A percentile compares a stretch with the other conserved stretches of the same genome.
These are phyloP conservation scores for Domatiomyces catenatus DNA, from an alignment of 2,329 filamentous ascomycete genomes.

Conservation along the genomic window DNA sequence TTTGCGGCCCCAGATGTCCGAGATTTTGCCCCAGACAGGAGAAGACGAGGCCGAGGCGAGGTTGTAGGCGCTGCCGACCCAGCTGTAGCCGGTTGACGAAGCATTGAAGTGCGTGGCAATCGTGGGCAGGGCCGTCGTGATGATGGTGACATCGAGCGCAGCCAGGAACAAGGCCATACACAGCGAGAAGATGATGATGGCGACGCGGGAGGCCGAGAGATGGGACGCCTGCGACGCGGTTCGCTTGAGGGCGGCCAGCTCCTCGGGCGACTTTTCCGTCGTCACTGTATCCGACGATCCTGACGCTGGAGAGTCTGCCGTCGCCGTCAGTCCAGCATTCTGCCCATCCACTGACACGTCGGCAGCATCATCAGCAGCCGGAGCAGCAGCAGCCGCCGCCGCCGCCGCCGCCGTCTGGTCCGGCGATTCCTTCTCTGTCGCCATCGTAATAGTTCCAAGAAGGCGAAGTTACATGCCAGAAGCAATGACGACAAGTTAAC, in stretches of 20 bases:
- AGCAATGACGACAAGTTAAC: no score
- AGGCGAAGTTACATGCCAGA: background rate
- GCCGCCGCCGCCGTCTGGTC: background rate
- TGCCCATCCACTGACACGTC: background rate
- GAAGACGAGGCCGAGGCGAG: slow-evolving; percentile 34
- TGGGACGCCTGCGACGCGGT: slow-evolving; percentile 23
- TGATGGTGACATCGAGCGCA: slow-evolving; percentile 41
- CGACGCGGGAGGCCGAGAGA: slow-evolving; percentile 27
- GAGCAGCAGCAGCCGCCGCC: no score
- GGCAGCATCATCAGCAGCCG: background rate
- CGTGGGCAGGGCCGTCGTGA: slow-evolving; percentile 31
- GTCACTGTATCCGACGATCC: background rate
- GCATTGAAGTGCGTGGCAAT: slow-evolving; percentile 30
- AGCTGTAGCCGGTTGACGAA: slow-evolving; percentile 31
- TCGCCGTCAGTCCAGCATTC: background rate
- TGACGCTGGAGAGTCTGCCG: background rate
- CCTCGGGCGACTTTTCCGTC: background rate
- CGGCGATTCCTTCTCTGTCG: background rate
- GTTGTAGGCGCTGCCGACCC: slow-evolving; percentile 34
- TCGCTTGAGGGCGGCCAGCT: slow-evolving; percentile 1
- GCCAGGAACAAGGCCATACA: slow-evolving; percentile 44
- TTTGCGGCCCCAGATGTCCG: slow-evolving; percentile 54
- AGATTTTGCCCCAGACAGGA: slow-evolving; percentile 47
- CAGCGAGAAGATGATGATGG: slow-evolving; percentile 28
- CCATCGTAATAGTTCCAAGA: background rate